phyloP scores from a whole-genome alignment of 2,329 filamentous ascomycete genomes.

The Dissoconium aciculare region DNA sequence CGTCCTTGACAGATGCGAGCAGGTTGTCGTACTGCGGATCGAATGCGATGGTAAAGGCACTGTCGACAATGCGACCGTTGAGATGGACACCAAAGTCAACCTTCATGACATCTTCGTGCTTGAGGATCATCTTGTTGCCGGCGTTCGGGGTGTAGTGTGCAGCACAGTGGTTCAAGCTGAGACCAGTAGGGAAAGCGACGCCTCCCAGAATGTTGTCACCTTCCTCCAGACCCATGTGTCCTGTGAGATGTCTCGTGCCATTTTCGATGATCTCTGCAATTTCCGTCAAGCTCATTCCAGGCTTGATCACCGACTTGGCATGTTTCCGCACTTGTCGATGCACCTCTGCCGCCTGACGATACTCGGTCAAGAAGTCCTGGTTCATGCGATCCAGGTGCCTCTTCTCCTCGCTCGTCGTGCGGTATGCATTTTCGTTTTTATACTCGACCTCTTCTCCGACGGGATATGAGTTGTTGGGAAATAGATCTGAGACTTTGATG shows the following conservation, averaged over 20 bases:
- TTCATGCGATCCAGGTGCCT: constrained; percentile 32
- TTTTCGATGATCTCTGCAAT: constrained; percentile 42
- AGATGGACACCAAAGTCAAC: constrained; percentile 72
- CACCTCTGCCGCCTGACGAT: constrained; percentile 42
- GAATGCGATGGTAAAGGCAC: constrained; percentile 65
- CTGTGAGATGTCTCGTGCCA: constrained; percentile 36
- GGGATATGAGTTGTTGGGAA: constrained; percentile 31
- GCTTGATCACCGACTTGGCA: constrained; percentile 35
- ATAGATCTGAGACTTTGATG: constrained; percentile 33
- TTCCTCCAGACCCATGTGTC: constrained; percentile 37
- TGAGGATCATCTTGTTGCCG: constrained; percentile 50
- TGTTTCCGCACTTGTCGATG: constrained; percentile 41
- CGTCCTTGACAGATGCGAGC: constrained; percentile 56
- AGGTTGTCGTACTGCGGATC: constrained; percentile 62
- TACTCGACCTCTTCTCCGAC: constrained; percentile 34
- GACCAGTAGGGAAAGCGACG: constrained; percentile 42
- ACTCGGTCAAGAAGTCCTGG: constrained; percentile 36
- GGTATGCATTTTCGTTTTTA: constrained; percentile 30
- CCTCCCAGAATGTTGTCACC: constrained; percentile 38
- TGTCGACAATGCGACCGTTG: constrained; percentile 67
- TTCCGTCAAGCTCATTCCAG: constrained; percentile 34
- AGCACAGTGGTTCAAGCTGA: constrained; percentile 39
- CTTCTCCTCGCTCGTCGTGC: constrained; percentile 35
- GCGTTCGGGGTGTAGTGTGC: constrained; percentile 45
- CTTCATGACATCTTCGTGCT: constrained; percentile 67